phyloP scores from a whole-genome alignment of 805 yeast genomes.

The Zygoascus bituminiphila region DNA sequence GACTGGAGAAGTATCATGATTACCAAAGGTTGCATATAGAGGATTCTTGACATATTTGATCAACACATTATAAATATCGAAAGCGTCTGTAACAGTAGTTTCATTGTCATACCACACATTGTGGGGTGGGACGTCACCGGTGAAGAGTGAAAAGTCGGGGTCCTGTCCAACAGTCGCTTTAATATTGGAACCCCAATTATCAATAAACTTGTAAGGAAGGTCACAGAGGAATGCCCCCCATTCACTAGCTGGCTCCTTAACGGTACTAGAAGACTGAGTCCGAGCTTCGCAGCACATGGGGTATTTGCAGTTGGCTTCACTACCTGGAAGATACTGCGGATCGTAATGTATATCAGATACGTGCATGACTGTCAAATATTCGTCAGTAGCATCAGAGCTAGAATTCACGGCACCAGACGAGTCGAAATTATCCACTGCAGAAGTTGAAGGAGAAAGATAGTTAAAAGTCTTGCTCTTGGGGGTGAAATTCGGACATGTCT shows the following conservation, averaged over 20 bases:
- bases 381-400: neutral
- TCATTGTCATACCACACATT: constrained; percentile 3
- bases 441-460: neutral
- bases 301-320: constrained; percentile 3
- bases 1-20: constrained; percentile 1
- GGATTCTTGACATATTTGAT: constrained; percentile 1
- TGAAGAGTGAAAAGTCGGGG: constrained; percentile 1
- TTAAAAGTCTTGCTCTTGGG: neutral
- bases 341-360: constrained; percentile 1
- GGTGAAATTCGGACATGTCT: neutral
- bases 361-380: constrained; percentile 1
- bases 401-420: neutral
- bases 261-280: neutral
- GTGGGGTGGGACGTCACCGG: constrained; percentile 1
- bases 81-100: neutral
- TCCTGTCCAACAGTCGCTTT: neutral
- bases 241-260: neutral
- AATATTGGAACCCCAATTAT: neutral
- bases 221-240: neutral
- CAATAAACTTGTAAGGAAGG: neutral
- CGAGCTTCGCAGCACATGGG: constrained; percentile 6
- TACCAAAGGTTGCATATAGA: constrained; percentile 2
- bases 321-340: neutral
- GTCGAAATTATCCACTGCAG: neutral
- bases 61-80: neutral